Evolutionary conservation across 768 basidiomycete genomes (phyloP), one percentile per base, ranked within the genome.

Genomic region (Pleurotus cornucopiae): DNA sequence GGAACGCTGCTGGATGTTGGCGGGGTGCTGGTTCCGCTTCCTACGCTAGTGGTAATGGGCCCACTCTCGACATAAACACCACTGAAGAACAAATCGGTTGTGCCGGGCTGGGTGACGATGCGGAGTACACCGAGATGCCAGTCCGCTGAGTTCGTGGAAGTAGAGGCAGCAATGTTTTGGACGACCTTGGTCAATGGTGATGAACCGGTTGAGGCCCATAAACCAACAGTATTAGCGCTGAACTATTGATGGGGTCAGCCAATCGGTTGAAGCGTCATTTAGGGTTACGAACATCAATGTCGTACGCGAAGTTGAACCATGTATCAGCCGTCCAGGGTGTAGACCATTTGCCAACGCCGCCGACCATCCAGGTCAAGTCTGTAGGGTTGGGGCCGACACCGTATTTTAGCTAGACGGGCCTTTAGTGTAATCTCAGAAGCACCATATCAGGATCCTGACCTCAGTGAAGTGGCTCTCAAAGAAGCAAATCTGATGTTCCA

Each of bases 281-380:
- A 30, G 14, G 43, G 38, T 4, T 0, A 71, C 80, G 57, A 52
- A 80, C 81, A 62, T 85, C 70, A 62, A 84, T 84, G 58, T 85
- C 83, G 61, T 85, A 85, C 26, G 82, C 83, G 60, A 86, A 84
- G 73, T 85, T 85, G 70, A 76, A 82, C 82, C 82, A 86, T 47
- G 74, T 76, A 38, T 74, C 78, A 5, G 83, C 70, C 13, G 69
- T 72, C 68, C 80, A 80, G 1, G 78, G 71, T 1, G 76, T 75
- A 48, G 74, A 70, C 80, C 81, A 85, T 62, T 82, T 71, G 23
- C 73, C 67, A 6, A 70, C 63, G 25, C 75, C 71, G 9, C 64
- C 59, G 18, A 82, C 73, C 71, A 78, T 77, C 82, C 83, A 85
- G 38, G 77, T 73, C 12, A 85, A 70, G 64, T 80, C 70, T 3